Percentiles rank a stretch among this genome's conserved stretches.
Conservation (phyloP, 192 early-diverging fungal species). For the Umbelopsis vinacea region DNA sequence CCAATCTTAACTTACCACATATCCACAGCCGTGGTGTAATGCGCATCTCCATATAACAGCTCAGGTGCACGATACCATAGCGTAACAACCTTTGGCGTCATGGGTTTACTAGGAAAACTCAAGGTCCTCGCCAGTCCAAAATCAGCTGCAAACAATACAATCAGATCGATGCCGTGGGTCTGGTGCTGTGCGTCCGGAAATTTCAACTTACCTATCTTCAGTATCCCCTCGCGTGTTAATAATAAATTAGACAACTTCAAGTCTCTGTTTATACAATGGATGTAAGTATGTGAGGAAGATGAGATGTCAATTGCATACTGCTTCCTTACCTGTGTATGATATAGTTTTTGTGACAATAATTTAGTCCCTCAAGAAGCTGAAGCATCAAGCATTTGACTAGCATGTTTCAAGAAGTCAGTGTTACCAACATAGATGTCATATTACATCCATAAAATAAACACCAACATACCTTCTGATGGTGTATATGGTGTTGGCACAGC, state of each 20-base stretch:
- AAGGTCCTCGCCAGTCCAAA: slow-evolving; percentile 79
- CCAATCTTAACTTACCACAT: slow-evolving; percentile 70
- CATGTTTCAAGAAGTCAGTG: background rate
- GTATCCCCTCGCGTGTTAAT: slow-evolving; percentile 62
- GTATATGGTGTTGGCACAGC: slow-evolving; percentile 59
- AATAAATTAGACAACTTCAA: slow-evolving; percentile 82
- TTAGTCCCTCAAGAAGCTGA: slow-evolving; percentile 72
- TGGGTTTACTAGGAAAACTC: slow-evolving; percentile 60
- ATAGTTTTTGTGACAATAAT: slow-evolving; percentile 68
- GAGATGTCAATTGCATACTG: background rate
- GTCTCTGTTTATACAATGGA: slow-evolving; percentile 48
- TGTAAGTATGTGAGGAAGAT: background rate
- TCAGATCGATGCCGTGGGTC: background rate
- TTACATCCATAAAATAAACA: background rate
- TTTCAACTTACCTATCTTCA: slow-evolving; percentile 68
- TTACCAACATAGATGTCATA: background rate
- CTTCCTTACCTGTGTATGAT: slow-evolving; percentile 53
- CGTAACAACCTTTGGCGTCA: slow-evolving; percentile 86
- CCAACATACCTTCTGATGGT: slow-evolving; percentile 52
- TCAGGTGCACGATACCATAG: slow-evolving; percentile 89
- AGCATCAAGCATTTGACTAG: slow-evolving; percentile 73
- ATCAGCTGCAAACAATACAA: slow-evolving; percentile 55
- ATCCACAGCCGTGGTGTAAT: slow-evolving; percentile 76
- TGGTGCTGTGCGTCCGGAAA: background rate
- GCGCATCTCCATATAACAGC: slow-evolving; percentile 72